Evolutionary conservation across 805 yeast genomes (phyloP).

Genomic region (Schwanniomyces sp.): DNA sequence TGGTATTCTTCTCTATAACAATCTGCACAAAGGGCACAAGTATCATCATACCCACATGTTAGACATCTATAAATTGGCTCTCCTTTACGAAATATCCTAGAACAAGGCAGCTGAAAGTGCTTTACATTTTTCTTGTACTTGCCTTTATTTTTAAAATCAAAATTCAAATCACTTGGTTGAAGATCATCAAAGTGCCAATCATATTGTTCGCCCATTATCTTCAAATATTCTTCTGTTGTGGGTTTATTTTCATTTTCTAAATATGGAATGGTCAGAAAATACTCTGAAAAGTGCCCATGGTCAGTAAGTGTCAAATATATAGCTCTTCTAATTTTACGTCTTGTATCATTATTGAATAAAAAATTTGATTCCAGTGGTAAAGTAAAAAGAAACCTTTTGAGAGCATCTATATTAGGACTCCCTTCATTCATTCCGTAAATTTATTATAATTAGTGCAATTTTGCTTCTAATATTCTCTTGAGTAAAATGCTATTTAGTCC

Average conservation of each 20-base stretch:
- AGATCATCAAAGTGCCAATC: slow-evolving; percentile 28
- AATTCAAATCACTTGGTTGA: slow-evolving; percentile 11
- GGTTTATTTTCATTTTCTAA: slow-evolving; percentile 1
- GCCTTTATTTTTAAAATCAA: slow-evolving; percentile 18
- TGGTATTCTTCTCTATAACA: slow-evolving; percentile 76
- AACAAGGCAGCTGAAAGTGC: slow-evolving; percentile 73
- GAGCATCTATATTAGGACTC: background rate
- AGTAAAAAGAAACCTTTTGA: slow-evolving; percentile 33
- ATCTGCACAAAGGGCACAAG: slow-evolving; percentile 76
- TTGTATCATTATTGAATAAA: slow-evolving; percentile 21
- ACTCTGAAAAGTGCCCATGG: slow-evolving; percentile 30
- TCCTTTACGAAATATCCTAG: slow-evolving; percentile 68
- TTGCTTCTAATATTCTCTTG: background rate
- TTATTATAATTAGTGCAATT: background rate
- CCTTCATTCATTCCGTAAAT: background rate
- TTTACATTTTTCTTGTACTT: slow-evolving; percentile 19
- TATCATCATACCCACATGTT: slow-evolving; percentile 76
- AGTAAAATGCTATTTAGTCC: background rate
- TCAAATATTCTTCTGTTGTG: slow-evolving; percentile 7
- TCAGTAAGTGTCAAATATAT: slow-evolving; percentile 31
- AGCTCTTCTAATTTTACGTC: slow-evolving; percentile 27
- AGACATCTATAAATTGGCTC: slow-evolving; percentile 80
- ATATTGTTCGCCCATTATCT: slow-evolving; percentile 20
- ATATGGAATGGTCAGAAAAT: slow-evolving; percentile 35
- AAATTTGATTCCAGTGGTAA: slow-evolving; percentile 29